A percentile compares a stretch with the other conserved stretches of the same genome.
Evolutionary conservation across 495 filamentous ascomycete genomes (phyloP).

Genomic region (Tricharina praecox): DNA sequence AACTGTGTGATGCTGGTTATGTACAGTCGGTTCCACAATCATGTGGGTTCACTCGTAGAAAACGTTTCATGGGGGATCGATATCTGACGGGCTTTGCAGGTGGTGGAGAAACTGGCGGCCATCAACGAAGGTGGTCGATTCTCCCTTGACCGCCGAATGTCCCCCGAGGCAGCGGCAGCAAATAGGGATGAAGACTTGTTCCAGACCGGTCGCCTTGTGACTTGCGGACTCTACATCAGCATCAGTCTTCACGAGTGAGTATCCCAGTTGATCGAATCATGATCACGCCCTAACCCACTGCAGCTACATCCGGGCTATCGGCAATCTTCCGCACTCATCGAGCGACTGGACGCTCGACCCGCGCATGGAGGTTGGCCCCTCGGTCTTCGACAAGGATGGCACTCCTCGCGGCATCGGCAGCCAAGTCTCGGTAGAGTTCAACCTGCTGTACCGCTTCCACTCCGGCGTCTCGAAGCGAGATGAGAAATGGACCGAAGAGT

Average conservation of each 20-base stretch:
- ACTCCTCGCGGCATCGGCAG: constrained; percentile 38
- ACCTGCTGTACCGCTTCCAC: constrained; percentile 58
- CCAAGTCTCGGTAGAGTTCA: constrained; percentile 56
- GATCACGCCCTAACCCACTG: too few relatives aligned
- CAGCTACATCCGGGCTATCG: constrained; percentile 22
- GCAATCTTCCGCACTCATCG: constrained; percentile 11
- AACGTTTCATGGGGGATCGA: too few relatives aligned
- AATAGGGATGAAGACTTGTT: constrained; percentile 30
- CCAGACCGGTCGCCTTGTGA: constrained; percentile 28
- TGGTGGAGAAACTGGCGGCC: constrained; percentile 22
- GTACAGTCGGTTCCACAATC: constrained; percentile 33
- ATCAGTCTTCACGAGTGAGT: constrained; percentile 21
- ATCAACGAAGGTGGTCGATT: constrained; percentile 34
- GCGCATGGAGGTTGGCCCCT: constrained; percentile 17
- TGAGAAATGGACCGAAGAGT: constrained; percentile 46
- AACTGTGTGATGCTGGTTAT: constrained; percentile 32
- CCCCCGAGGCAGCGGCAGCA: neutral
- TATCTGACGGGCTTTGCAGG: too few relatives aligned
- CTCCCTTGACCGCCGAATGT: constrained; percentile 5
- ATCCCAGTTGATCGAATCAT: too few relatives aligned
- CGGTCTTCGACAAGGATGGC: constrained; percentile 10
- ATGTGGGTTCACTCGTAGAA: constrained; percentile 27
- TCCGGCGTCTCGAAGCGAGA: constrained; percentile 45
- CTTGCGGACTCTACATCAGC: constrained; percentile 24
- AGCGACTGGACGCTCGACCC: constrained; percentile 26